Conservation (phyloP, 345 rosid species). For the Ceriops tagal region DNA sequence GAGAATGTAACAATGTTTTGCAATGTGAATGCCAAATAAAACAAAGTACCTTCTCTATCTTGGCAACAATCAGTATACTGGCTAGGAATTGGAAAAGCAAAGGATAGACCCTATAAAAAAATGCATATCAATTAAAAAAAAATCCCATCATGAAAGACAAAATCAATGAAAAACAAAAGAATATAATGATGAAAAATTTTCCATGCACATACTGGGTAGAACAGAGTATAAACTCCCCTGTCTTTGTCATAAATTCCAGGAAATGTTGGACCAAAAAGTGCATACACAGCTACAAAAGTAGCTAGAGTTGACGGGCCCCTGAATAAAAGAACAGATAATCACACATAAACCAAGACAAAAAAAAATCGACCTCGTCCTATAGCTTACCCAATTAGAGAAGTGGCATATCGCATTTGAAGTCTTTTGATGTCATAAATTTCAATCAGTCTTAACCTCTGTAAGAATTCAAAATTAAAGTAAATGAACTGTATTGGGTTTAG, state of each 20-base stretch:
- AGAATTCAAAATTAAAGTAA: conserved; percentile 20
- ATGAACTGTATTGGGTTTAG: background rate
- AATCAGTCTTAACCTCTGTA: conserved; percentile 81
- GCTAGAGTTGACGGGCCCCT: conserved; percentile 88
- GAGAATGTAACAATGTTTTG: background rate
- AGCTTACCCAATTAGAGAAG: conserved; percentile 77
- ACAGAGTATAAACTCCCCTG: conserved; percentile 77
- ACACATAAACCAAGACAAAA: background rate
- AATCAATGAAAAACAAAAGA: background rate
- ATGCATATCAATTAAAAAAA: conserved; percentile 4
- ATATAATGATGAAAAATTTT: background rate
- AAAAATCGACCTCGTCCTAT: conserved; percentile 5
- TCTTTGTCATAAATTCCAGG: conserved; percentile 91
- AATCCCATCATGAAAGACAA: background rate
- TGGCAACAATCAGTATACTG: conserved; percentile 85
- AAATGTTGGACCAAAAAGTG: conserved; percentile 92
- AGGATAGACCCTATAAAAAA: conserved; percentile 78
- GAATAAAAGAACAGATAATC: conserved; percentile 5
- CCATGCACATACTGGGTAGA: conserved; percentile 68
- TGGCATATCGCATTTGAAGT: conserved; percentile 89
- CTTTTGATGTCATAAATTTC: conserved; percentile 88
- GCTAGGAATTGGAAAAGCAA: conserved; percentile 90
- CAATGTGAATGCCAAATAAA: background rate
- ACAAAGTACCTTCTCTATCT: conserved; percentile 66
- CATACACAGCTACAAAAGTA: conserved; percentile 91